A percentile compares a stretch with the other conserved stretches of the same genome.
Conservation (phyloP, 2,329 filamentous ascomycete genomes). For the Fusarium paranaense region DNA sequence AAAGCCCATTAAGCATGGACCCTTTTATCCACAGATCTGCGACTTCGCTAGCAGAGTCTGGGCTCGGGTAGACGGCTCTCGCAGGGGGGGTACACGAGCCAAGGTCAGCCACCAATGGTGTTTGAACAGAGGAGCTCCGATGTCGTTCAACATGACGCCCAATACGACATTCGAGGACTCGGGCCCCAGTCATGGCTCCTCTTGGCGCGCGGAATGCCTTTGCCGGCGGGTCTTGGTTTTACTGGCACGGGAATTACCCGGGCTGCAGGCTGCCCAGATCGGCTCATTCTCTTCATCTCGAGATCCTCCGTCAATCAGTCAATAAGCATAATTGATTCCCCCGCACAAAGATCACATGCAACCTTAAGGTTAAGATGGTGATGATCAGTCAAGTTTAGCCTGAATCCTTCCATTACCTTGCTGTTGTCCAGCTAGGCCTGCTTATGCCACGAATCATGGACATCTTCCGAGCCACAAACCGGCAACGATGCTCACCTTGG, state of each 20-base stretch:
- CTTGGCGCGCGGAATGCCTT: background rate
- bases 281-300: background rate
- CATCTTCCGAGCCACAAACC: background rate
- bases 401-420: constrained; percentile 1
- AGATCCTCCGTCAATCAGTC: constrained; percentile 6
- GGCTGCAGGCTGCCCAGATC: background rate
- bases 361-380: background rate
- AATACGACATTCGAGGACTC: background rate
- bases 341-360: background rate
- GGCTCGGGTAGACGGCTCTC: background rate
- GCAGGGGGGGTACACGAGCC: background rate
- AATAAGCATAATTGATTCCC: background rate
- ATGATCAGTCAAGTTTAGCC: background rate
- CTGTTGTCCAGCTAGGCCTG: background rate
- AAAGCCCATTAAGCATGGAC: background rate
- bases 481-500: background rate
- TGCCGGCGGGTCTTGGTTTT: background rate
- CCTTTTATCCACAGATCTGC: constrained; percentile 6
- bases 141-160: background rate
- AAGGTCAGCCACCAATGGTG: background rate
- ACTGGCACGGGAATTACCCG: background rate
- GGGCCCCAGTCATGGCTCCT: background rate
- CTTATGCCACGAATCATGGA: background rate
- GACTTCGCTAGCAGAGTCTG: background rate
- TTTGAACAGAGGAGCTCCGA: background rate